phyloP scores from a whole-genome alignment of 306 rosid species.

The Rubus parviflorus region DNA sequence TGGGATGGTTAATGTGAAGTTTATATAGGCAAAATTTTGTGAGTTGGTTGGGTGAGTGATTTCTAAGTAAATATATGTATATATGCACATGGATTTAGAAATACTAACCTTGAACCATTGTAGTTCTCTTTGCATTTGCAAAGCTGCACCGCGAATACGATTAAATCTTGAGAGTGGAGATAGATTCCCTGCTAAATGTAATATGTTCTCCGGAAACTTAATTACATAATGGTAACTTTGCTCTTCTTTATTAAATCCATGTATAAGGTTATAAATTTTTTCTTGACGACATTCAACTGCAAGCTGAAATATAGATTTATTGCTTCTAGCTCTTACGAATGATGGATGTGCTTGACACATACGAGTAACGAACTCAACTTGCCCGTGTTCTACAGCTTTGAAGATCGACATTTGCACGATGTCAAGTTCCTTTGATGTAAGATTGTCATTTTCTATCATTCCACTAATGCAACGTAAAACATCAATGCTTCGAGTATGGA shows the following conservation, averaged over 20 bases:
- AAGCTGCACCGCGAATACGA: no score
- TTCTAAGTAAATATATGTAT: no score
- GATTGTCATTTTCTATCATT: accelerated
- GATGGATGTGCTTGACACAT: not conserved
- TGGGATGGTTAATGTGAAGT: no score
- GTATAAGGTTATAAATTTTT: not conserved
- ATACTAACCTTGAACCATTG: no score
- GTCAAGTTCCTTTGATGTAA: accelerated
- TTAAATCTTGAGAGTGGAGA: no score
- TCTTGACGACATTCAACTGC: constrained; percentile 3
- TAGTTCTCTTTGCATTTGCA: no score
- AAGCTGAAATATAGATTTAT: not conserved
- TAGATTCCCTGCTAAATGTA: no score
- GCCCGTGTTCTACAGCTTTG: constrained; percentile 3
- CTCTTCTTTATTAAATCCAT: not conserved
- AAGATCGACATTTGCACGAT: not conserved
- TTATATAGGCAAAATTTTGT: no score
- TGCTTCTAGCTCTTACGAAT: accelerated
- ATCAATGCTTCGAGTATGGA: not conserved
- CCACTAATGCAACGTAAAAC: not conserved
- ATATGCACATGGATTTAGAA: no score
- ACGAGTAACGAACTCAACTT: not conserved
- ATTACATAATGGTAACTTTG: accelerated
- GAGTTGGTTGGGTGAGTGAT: no score
- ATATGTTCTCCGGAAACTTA: no score